Conservation (phyloP, 2,329 filamentous ascomycete genomes). For the Neofusicoccum sp. region DNA sequence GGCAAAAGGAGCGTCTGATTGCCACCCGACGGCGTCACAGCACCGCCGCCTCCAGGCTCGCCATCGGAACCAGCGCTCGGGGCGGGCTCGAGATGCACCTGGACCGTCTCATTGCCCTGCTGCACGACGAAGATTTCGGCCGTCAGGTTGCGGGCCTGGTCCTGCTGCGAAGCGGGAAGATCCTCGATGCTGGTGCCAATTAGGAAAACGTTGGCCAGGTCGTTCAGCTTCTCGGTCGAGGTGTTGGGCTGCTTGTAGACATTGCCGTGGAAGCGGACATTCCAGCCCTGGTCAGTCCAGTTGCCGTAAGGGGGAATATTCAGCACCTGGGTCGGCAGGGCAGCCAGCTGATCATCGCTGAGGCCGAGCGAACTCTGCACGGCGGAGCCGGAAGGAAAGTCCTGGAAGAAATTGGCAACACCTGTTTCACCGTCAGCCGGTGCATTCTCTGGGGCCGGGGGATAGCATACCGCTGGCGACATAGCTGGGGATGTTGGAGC, state of each 20-base stretch:
- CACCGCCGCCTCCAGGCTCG: constrained; percentile 49
- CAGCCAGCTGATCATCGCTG: constrained; percentile 56
- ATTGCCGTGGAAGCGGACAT: constrained; percentile 72
- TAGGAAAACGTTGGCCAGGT: constrained; percentile 69
- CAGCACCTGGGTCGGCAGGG: constrained; percentile 66
- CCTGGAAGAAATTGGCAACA: constrained; percentile 66
- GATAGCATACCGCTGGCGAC: constrained; percentile 34
- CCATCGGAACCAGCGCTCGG: constrained; percentile 55
- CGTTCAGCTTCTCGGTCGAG: constrained; percentile 61
- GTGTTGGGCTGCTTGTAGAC: constrained; percentile 78
- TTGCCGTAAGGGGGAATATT: constrained; percentile 69
- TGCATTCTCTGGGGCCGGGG: background rate
- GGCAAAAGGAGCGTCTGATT: constrained; percentile 63
- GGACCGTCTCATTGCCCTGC: constrained; percentile 62
- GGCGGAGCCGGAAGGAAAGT: constrained; percentile 60
- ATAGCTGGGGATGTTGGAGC: constrained; percentile 34
- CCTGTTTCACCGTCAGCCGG: constrained; percentile 31
- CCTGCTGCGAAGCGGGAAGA: constrained; percentile 58
- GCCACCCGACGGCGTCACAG: constrained; percentile 56
- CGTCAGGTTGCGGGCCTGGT: constrained; percentile 71
- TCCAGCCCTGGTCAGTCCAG: constrained; percentile 76
- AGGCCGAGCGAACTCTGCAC: constrained; percentile 64
- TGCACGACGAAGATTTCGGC: constrained; percentile 73
- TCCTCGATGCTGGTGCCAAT: constrained; percentile 62
- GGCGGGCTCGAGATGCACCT: constrained; percentile 61